These are phyloP conservation scores for Sistotremastrum niveocremeum DNA, from an alignment of 768 basidiomycete genomes.

Conservation along the genomic window DNA sequence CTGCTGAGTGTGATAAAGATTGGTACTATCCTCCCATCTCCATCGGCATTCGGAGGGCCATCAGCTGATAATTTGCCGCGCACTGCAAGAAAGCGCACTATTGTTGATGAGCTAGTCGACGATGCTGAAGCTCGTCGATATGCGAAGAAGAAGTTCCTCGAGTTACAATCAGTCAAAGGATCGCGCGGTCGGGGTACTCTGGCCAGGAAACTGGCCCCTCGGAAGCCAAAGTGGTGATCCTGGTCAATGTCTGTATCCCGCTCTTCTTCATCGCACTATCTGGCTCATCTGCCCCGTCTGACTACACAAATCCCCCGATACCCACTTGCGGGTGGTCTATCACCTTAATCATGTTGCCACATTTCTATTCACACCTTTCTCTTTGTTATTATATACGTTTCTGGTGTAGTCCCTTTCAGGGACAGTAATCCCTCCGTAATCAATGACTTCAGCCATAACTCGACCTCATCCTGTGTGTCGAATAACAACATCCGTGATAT, in stretches of 20 bases:
- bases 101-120: conserved; percentile 82
- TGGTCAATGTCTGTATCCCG: conserved; percentile 1
- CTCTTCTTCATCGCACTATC: too few relatives aligned
- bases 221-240: conserved; percentile 57
- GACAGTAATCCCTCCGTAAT: too few relatives aligned
- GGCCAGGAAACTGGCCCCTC: conserved; percentile 45
- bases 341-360: too few relatives aligned
- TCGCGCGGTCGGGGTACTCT: conserved; percentile 60
- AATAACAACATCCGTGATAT: too few relatives aligned
- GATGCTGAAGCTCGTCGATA: conserved; percentile 78
- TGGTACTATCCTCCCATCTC: conserved; percentile 60
- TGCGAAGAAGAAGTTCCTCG: conserved; percentile 84
- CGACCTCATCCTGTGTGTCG: too few relatives aligned
- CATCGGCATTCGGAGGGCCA: conserved; percentile 58
- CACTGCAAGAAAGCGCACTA: conserved; percentile 59
- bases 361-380: too few relatives aligned
- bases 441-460: too few relatives aligned
- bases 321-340: too few relatives aligned
- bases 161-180: conserved; percentile 53
- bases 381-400: too few relatives aligned
- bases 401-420: too few relatives aligned
- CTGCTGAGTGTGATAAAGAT: conserved; percentile 31
- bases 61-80: conserved; percentile 60
- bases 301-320: too few relatives aligned
- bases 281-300: too few relatives aligned